Evolutionary conservation across 179 eudicot genomes (phyloP).

Genomic region (Camellia oleifera): DNA sequence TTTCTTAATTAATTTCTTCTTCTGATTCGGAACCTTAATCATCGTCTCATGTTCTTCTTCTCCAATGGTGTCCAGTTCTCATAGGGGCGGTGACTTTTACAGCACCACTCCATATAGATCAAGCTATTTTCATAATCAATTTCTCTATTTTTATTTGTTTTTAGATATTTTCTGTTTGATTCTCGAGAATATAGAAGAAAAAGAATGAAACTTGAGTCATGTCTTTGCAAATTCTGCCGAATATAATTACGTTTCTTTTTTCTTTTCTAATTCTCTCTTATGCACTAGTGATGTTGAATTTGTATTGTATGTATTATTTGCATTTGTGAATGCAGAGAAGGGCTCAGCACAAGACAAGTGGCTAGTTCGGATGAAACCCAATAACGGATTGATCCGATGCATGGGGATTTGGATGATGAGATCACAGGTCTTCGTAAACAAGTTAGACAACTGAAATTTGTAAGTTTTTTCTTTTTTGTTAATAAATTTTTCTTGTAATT

Average conservation of each 20-base stretch:
- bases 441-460: conserved; percentile 67
- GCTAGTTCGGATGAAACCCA: conserved; percentile 70
- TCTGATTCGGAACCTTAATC: neutral
- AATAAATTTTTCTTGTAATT: neutral
- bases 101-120: conserved; percentile 46
- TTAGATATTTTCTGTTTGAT: neutral
- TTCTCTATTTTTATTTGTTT: neutral
- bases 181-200: conserved; percentile 12
- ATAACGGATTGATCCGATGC: conserved; percentile 84
- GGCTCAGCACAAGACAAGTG: conserved; percentile 74
- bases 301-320: neutral
- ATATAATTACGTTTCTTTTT: neutral
- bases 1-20: neutral
- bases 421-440: conserved; percentile 70
- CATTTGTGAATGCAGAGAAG: conserved; percentile 45
- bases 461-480: conserved; percentile 18
- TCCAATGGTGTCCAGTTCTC: conserved; percentile 35
- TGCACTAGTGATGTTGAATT: neutral
- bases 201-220: neutral
- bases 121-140: conserved; percentile 22
- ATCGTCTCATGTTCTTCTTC: neutral
- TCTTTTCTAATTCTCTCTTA: neutral
- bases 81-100: conserved; percentile 34
- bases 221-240: neutral
- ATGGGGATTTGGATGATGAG: conserved; percentile 76